Base-by-base conservation (phyloP, 192 early-diverging fungal species). In the Backusella macrospora region DNA sequence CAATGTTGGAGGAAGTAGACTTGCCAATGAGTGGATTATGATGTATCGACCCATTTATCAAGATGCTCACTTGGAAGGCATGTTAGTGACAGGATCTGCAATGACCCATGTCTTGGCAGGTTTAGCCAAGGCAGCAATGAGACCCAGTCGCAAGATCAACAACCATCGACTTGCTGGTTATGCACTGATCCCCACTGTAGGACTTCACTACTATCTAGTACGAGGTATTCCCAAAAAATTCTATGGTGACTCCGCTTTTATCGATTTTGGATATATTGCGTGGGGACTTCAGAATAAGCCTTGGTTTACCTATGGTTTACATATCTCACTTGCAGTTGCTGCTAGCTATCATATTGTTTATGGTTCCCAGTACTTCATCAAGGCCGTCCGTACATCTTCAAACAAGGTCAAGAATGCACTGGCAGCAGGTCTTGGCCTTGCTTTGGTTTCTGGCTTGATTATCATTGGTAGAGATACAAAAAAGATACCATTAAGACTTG, bases 181-280 rank as follows among this genome's bases (percentile, higher is more conserved):
- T 9, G 26, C 45, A 42, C 47, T 80, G 23, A 62, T 80, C n/a
- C 79, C 79, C 8, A 44, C 76, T 2, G 55, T 65, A n/a, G 34
- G 47, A 29, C 40, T 70, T 6, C 79, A 80, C 37, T 73, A 76
- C 23, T 67, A 49, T 26, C 47, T 76, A 10, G 52, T 67, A 0
- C 75, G 79, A 14, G 29, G 16, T 6, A 34, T 76, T 1, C 79
- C 79, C 8, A 63, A 45, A 14, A n/a, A 62, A 9, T 47, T 65
- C 26, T 74, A 76, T 68, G 79, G 79, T 4, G 79, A 80, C 18
- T 73, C 71, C 1, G 67, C 79, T 1, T 80, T 80, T 49, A 70
- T 80, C 13, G 79, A 80, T 49, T 76, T 76, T 59, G 62, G 59
- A 1, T 65, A 73, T 38, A 48, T 80, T 40, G 65, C 75, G 7